Conservation (phyloP, 306 rosid genomes). For the Cyclanthera cordifolia region DNA sequence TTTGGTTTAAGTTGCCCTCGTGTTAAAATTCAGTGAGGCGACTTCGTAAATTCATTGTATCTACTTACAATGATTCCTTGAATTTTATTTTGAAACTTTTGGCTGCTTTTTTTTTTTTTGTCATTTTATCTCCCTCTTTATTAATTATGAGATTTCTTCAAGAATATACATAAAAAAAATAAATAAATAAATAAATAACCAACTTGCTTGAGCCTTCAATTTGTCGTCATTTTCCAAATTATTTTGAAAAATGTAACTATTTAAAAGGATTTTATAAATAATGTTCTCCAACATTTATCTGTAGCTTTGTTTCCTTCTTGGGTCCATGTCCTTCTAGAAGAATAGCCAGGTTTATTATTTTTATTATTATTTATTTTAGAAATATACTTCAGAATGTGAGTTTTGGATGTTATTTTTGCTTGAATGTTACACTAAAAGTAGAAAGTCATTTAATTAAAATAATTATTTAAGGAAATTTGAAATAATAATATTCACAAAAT, state of each 20-base stretch:
- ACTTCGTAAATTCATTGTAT: conserved; percentile 8
- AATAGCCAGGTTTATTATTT: background rate
- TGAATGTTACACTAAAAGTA: background rate
- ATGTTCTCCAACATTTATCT: background rate
- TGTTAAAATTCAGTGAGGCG: background rate
- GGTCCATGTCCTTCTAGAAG: background rate
- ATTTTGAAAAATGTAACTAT: background rate
- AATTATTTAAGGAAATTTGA: background rate
- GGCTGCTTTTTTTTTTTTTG: background rate
- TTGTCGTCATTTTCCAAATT: background rate
- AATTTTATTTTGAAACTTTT: background rate
- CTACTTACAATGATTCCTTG: background rate
- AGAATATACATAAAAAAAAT: background rate
- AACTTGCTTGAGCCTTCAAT: background rate
- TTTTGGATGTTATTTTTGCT: background rate
- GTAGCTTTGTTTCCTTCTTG: background rate
- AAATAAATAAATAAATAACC: too few relatives aligned
- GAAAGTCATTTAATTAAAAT: background rate
- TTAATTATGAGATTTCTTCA: conserved; percentile 5
- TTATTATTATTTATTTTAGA: background rate
- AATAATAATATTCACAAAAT: background rate
- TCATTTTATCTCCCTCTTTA: background rate
- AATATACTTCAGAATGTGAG: background rate
- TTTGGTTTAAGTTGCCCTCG: conserved; percentile 8
- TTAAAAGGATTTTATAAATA: background rate